These are phyloP conservation scores for Leccinum broughii DNA, from an alignment of 768 basidiomycete species.

Conservation along the genomic window DNA sequence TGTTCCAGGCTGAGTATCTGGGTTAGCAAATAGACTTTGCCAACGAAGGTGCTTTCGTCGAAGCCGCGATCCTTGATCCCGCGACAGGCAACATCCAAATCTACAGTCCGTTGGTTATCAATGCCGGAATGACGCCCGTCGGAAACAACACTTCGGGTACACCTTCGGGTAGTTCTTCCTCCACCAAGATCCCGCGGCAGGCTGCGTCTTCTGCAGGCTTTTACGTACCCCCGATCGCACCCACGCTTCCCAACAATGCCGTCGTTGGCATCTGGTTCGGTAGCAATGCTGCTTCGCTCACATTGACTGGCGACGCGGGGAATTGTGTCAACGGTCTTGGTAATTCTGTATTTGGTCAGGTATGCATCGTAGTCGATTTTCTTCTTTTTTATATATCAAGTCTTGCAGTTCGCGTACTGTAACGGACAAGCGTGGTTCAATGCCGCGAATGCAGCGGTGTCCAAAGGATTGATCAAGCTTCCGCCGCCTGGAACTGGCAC, in stretches of 20 bases:
- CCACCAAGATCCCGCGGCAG: conserved; percentile 11
- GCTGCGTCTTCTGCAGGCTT: conserved; percentile 17
- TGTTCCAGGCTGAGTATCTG: neutral
- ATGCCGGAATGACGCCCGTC: conserved; percentile 26
- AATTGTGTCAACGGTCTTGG: conserved; percentile 27
- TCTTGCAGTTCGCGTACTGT: conserved; percentile 25
- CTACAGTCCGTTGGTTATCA: conserved; percentile 32
- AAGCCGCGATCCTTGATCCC: conserved; percentile 32
- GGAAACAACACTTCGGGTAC: conserved; percentile 5
- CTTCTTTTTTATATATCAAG: neutral
- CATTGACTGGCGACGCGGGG: conserved; percentile 22
- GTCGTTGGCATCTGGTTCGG: conserved; percentile 32
- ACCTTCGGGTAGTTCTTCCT: neutral
- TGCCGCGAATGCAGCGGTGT: conserved; percentile 22
- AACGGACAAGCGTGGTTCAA: conserved; percentile 28
- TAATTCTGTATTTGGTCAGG: conserved; percentile 28
- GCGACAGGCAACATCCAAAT: conserved; percentile 29
- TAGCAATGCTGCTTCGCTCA: conserved; percentile 26
- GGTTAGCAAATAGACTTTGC: conserved; percentile 30
- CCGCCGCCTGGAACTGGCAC: conserved; percentile 23
- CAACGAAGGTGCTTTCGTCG: conserved; percentile 26
- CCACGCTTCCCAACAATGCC: conserved; percentile 25
- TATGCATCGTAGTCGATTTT: neutral
- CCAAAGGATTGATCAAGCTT: conserved; percentile 20
- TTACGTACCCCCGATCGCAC: conserved; percentile 23